These are phyloP conservation scores for Phycomyces nitens DNA, from an alignment of 192 early-diverging fungal genomes.

Conservation along the genomic window DNA sequence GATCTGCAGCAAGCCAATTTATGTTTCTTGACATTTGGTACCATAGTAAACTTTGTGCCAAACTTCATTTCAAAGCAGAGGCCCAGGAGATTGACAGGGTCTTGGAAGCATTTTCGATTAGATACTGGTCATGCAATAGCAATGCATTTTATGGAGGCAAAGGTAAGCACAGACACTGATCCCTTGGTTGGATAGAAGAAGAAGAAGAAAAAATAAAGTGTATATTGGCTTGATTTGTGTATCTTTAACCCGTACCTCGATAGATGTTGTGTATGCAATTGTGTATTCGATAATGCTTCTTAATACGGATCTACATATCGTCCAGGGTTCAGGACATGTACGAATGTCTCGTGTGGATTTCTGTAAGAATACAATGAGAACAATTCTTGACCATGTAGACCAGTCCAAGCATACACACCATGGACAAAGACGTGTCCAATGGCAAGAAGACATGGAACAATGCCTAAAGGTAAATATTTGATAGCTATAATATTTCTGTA, in stretches of 20 bases:
- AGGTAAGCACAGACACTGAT: slow-evolving; percentile 5
- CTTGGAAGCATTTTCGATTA: slow-evolving; percentile 72
- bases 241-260: neutral
- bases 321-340: slow-evolving; percentile 55
- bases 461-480: slow-evolving; percentile 39
- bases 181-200: no score
- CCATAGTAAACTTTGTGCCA: slow-evolving; percentile 60
- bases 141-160: slow-evolving; percentile 43
- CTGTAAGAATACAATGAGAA: slow-evolving; percentile 62
- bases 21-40: neutral
- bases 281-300: slow-evolving; percentile 82
- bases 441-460: slow-evolving; percentile 46
- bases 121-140: slow-evolving; percentile 81
- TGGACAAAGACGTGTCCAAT: slow-evolving; percentile 24
- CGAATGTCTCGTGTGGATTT: slow-evolving; percentile 73
- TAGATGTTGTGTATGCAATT: slow-evolving; percentile 82
- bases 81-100: slow-evolving; percentile 91
- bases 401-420: neutral
- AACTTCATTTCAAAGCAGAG: slow-evolving; percentile 84
- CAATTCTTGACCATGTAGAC: slow-evolving; percentile 34
- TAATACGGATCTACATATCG: slow-evolving; percentile 91
- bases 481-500: no score
- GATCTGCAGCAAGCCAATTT: neutral
- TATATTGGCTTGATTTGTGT: no score
- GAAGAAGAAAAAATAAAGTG: no score